Evolutionary conservation across 768 basidiomycete genomes (phyloP).

Genomic region (Amanita polypyramis): DNA sequence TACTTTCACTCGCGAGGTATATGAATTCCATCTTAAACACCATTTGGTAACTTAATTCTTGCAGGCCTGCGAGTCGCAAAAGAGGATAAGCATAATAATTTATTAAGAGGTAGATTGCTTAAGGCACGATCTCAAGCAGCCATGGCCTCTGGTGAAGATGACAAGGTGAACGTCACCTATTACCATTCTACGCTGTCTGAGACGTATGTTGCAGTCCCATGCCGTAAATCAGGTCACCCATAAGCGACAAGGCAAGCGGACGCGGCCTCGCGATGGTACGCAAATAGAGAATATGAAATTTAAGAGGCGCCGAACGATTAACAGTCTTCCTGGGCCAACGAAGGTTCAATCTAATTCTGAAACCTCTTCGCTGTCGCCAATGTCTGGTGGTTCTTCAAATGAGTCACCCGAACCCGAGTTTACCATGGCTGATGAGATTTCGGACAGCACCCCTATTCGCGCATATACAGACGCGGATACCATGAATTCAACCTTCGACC

Average conservation of each 20-base stretch:
- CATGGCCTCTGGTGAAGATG: neutral
- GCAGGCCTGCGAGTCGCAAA: constrained; percentile 50
- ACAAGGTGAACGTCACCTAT: neutral
- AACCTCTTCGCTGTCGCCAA: neutral
- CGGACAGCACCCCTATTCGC: neutral
- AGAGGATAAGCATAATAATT: constrained; percentile 50
- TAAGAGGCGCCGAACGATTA: neutral
- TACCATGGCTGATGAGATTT: neutral
- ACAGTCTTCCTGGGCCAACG: neutral
- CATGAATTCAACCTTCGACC: neutral
- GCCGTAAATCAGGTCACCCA: neutral
- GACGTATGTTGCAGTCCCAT: neutral
- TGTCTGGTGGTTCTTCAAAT: neutral
- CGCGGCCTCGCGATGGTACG: neutral
- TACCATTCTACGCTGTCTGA: neutral
- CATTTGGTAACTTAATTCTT: neutral
- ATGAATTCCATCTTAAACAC: constrained; percentile 8
- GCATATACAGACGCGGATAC: constrained; percentile 1
- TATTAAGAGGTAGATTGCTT: constrained; percentile 30
- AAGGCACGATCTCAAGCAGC: constrained; percentile 18
- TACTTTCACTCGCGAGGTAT: constrained; percentile 59
- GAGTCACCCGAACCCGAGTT: constrained; percentile 1
- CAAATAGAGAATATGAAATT: neutral
- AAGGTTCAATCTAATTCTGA: neutral
- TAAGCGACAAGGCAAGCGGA: neutral